phyloP scores from a whole-genome alignment of 106 monocot genomes.

The Phalaenopsis aphrodite region DNA sequence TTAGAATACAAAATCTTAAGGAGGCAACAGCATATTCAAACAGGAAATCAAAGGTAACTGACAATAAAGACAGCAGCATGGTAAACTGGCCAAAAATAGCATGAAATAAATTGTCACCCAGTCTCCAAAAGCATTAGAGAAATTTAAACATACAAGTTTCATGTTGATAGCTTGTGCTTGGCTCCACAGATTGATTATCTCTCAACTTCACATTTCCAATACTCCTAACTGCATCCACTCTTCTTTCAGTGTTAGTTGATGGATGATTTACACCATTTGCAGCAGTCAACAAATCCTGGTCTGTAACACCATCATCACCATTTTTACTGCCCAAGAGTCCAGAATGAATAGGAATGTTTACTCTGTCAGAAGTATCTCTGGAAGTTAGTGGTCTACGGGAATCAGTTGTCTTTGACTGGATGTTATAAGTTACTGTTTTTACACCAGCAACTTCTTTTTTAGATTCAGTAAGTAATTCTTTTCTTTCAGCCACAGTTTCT shows the following conservation, averaged over 20 bases:
- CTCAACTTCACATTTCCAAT: slow-evolving; percentile 28
- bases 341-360: slow-evolving; percentile 19
- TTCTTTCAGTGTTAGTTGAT: slow-evolving; percentile 30
- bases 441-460: slow-evolving; percentile 10
- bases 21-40: background rate
- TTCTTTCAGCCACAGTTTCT: slow-evolving; percentile 30
- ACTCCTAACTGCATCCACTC: slow-evolving; percentile 18
- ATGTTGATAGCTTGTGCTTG: slow-evolving; percentile 33
- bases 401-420: slow-evolving; percentile 37
- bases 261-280: slow-evolving; percentile 31
- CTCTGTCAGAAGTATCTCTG: slow-evolving; percentile 38
- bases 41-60: background rate
- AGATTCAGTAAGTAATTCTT: background rate
- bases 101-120: background rate
- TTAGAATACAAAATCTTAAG: background rate
- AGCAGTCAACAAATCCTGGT: slow-evolving; percentile 30
- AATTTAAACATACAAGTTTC: slow-evolving; percentile 54
- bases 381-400: slow-evolving; percentile 24
- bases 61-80: background rate
- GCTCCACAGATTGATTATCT: slow-evolving; percentile 25
- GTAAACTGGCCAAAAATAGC: background rate
- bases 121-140: background rate
- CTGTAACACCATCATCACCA: slow-evolving; percentile 1
- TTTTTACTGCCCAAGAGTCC: slow-evolving; percentile 17
- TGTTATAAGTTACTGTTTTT: slow-evolving; percentile 28